Base-by-base conservation (phyloP, 2,329 filamentous ascomycete species). In the Berkeleyomyces rouxiae region DNA sequence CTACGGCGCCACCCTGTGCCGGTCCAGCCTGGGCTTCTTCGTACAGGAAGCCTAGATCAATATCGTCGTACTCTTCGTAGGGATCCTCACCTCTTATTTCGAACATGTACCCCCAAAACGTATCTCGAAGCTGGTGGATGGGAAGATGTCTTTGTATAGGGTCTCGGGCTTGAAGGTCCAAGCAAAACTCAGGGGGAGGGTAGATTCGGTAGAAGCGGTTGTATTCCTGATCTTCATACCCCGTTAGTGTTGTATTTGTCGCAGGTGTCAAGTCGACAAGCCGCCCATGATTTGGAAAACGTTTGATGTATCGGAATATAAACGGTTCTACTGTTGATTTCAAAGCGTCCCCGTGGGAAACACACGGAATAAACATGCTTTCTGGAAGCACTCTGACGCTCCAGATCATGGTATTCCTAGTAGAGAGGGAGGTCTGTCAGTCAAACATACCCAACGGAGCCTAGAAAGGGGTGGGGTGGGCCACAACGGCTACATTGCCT, bases 271-370 rank as follows among this genome's bases (percentile, higher is more conserved):
- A 11, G 16, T 53, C 31, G 7, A 36, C 10, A 7, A 53, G 7
- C 7, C 49, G 33, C 11, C 13, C 11, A 2, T 4, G 4, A 10
- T 36, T 31, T 4, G 4, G 1, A 13, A 53, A 7, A 1, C 3
- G 5, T 7, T 9, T 0, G 10, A 36, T 6, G 2, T 33, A 11
- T n/a, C 5, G 33, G 9, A 53, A 53, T 13, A 31, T 23, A 53
- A 11, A 16, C n/a, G 40, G 40, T 16, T 33, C 57, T 11, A 44
- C 16, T 11, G 16, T 5, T 11, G 58, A 60, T 4, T 23, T 42
- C 7, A 57, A 40, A 36, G 66, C 23, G 53, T 59, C 40, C 62
- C 66, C 40, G 42, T 61, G 42, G 64, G 33, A 31, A 61, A 60
- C 37, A 62, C 62, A 46, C 9, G 55, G 57, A 31, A 63, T 37